Evolutionary conservation across 176 grass and related monocot species (phyloP).

Genomic region (Phragmites australis): DNA sequence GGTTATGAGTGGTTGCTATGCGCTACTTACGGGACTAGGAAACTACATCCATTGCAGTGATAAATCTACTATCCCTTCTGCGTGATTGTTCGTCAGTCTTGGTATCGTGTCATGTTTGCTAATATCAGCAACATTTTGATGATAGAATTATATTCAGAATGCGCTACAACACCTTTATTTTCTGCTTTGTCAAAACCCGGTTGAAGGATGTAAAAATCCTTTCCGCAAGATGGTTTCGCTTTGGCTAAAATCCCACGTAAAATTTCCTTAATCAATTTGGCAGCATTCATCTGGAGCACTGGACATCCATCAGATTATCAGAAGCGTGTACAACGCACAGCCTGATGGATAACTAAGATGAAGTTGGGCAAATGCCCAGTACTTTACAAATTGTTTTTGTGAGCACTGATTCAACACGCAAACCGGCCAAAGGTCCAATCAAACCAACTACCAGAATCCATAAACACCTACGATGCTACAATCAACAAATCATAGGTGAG

Average conservation of each 20-base stretch:
- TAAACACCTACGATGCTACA: neutral
- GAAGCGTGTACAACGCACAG: neutral
- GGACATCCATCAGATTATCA: neutral
- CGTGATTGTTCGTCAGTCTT: neutral
- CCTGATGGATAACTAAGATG: neutral
- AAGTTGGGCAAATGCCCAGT: neutral
- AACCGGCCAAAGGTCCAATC: neutral
- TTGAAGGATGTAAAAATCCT: neutral
- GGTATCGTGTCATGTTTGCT: neutral
- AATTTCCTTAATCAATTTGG: neutral
- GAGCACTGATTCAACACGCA: neutral
- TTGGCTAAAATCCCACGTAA: neutral
- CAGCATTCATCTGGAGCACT: neutral
- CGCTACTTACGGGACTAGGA: slow-evolving; percentile 30
- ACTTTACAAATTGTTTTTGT: neutral
- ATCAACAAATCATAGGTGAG: neutral
- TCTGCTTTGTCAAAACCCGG: neutral
- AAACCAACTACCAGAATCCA: neutral
- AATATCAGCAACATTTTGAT: neutral
- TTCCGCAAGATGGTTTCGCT: neutral
- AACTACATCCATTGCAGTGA: slow-evolving; percentile 19
- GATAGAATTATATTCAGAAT: neutral
- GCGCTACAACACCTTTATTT: neutral
- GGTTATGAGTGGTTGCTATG: slow-evolving; percentile 9
- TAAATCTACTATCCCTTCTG: slow-evolving; percentile 2